Base-by-base conservation (phyloP, 805 yeast species). In the Peterozyma xylosa region DNA sequence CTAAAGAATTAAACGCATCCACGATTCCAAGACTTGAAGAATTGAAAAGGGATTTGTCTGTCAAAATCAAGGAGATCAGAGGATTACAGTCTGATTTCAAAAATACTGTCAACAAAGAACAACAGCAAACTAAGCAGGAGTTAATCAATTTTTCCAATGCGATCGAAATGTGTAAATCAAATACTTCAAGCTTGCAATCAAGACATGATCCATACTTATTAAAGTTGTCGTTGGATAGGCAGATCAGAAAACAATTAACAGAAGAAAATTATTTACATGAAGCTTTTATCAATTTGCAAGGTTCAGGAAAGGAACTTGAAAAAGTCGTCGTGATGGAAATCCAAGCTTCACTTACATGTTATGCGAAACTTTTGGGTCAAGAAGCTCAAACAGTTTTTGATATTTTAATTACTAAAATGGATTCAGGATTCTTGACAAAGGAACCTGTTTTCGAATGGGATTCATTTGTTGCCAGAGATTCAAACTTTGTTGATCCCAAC, bases 381-480 rank as follows among this genome's bases (percentile, higher is more conserved):
- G 88, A 85, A 60, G 82, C 89, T 35, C 82, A 82, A 53, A 68
- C 82, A 38, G 80, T 87, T 14, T 76, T 85, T 51, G 80, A 80
- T 49, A 73, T 71, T 39, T 65, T 87, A 48, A 70, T 82, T 36
- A 79, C 89, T 2, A 79, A 76, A 57, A 65, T 87, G 45, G 83
- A 80, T 53, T 56, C 64, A 35, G 89, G 89, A 2, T 78, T 89
- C 51, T 74, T 89, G 49, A 74, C 84, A 33, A 83, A 85, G 57
- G 89, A 85, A 47, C 80, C 96, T 11, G 71, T 76, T 33, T 78
- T 79, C 58, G 98, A 93, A 67, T 91, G 97, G 96, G 86, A 85
- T 48, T 74, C 86, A 32, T 93, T 87, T 51, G 74, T 90, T 42
- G 64, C 78, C 9, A 76, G 82, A 48, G 89, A 90, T 63, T 67